Conservation (phyloP, 225 moss, liverwort and hornwort species). For the Bryum argenteum region DNA sequence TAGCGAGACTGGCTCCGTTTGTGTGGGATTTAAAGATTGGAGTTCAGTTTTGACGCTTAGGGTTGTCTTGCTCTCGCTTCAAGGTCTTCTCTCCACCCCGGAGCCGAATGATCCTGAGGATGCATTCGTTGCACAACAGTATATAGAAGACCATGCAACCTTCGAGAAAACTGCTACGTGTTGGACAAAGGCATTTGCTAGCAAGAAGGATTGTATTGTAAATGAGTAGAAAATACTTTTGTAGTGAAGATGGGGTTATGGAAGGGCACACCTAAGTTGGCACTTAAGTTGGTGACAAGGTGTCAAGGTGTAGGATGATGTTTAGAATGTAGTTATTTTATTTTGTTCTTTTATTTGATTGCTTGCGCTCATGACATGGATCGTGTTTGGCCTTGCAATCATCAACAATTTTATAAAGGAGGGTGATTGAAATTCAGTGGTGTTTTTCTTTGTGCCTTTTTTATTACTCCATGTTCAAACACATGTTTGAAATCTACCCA, state of each 20-base stretch:
- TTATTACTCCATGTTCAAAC: no score
- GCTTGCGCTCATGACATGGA: conserved; percentile 10
- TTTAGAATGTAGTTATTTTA: conserved; percentile 33
- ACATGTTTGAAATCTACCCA: no score
- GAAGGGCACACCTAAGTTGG: conserved; percentile 67
- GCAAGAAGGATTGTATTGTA: conserved; percentile 82
- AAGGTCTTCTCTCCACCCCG: conserved; percentile 92
- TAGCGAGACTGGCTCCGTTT: conserved; percentile 97
- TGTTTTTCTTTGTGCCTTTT: no score
- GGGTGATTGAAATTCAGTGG: neutral
- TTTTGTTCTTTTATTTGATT: neutral
- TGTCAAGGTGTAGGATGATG: conserved; percentile 89
- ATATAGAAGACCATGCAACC: conserved; percentile 76
- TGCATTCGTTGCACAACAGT: conserved; percentile 97
- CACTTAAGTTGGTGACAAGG: conserved; percentile 81
- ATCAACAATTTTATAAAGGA: neutral
- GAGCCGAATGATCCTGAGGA: conserved; percentile 98
- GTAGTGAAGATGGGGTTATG: conserved; percentile 98
- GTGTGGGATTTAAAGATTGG: conserved; percentile 98
- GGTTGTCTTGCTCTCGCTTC: conserved; percentile 88
- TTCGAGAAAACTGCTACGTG: conserved; percentile 89
- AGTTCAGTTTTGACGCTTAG: conserved; percentile 95
- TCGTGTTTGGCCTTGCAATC: conserved; percentile 14
- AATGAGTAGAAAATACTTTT: conserved; percentile 95
- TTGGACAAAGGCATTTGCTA: conserved; percentile 98